These are phyloP conservation scores for Sarocladiaceae sp. DNA, from an alignment of 2,329 filamentous ascomycete genomes.

Conservation along the genomic window DNA sequence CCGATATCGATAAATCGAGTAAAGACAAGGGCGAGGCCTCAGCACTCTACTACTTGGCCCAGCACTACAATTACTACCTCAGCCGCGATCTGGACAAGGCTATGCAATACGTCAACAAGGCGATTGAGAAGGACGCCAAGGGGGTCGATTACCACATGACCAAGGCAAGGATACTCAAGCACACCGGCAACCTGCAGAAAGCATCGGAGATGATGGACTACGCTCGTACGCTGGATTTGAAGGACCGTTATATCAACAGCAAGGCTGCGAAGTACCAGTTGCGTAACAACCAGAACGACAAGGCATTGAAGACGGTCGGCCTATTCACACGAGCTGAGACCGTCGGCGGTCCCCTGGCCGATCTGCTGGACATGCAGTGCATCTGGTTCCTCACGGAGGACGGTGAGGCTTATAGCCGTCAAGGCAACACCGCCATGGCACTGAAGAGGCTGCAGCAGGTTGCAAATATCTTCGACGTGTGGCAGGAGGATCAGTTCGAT, in stretches of 20 bases:
- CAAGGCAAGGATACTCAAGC: slow-evolving; percentile 91
- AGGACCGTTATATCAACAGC: slow-evolving; percentile 96
- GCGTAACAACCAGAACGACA: slow-evolving; percentile 83
- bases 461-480: slow-evolving; percentile 89
- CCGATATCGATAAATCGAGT: slow-evolving; percentile 41
- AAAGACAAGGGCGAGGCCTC: slow-evolving; percentile 64
- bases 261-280: slow-evolving; percentile 97
- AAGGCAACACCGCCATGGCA: slow-evolving; percentile 75
- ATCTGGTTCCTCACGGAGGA: slow-evolving; percentile 97
- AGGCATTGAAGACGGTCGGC: slow-evolving; percentile 80
- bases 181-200: slow-evolving; percentile 70
- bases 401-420: slow-evolving; percentile 78
- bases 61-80: slow-evolving; percentile 91
- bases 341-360: slow-evolving; percentile 77
- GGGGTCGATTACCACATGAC: slow-evolving; percentile 93
- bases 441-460: slow-evolving; percentile 88
- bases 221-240: slow-evolving; percentile 77
- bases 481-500: slow-evolving; percentile 98
- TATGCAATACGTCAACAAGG: slow-evolving; percentile 73
- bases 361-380: slow-evolving; percentile 97
- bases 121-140: slow-evolving; percentile 70
- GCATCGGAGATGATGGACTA: slow-evolving; percentile 85
- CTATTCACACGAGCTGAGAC: slow-evolving; percentile 92
- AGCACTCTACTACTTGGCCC: slow-evolving; percentile 86
- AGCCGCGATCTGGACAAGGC: slow-evolving; percentile 82